Evolutionary conservation across 768 basidiomycete species (phyloP), one percentile per base, ranked within the genome.

Genomic region (Solioccasus polychromus): DNA sequence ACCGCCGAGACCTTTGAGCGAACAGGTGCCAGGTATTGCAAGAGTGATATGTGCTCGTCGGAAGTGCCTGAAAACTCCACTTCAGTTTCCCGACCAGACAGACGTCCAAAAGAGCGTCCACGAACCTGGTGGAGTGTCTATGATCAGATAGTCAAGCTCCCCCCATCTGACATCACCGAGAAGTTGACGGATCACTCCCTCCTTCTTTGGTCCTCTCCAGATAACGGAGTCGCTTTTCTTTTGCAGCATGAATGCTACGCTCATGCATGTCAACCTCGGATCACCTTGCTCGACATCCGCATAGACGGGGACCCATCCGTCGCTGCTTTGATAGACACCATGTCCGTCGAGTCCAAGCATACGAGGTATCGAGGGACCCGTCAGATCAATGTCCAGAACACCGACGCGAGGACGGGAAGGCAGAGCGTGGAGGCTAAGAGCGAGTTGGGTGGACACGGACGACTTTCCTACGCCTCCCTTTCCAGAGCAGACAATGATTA

Each of bases 381-480:
- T 96, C 36, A 96, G 80, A 69, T 96, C 93, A 44, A 94, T 80
- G 68, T 96, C 94, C 35, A 97, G 79, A 35, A 97, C 82, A n/a
- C 91, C 92, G 20, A 92, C 87, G 48, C 80, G 81, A 5, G 79
- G 76, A 28, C 67, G 77, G 5, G 85, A 80, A 3, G 82, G 76
- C 19, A 79, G 83, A 2, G 75, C 72, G 69, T 88, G 80, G 8
- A 99, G 81, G 50, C 83, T 89, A 39, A 98, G 78, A 0, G 96
- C 94, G 24, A 98, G 77, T 57, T 98, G 96, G 7, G 86, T 80
- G 2, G 92, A 83, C 19, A 97, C 86, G 1, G 92, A 95, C n/a
- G 94, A 97, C 70, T 99, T 99, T 45, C 96, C 96, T 32, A 98
- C 96, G 28, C 95, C 96, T 26, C 96, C 96, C 67, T 99, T 99